A percentile compares a stretch with the other conserved stretches of the same genome.
Evolutionary conservation across 108 stramenopile species (phyloP).

Genomic region (Skeletonema menzelii): DNA sequence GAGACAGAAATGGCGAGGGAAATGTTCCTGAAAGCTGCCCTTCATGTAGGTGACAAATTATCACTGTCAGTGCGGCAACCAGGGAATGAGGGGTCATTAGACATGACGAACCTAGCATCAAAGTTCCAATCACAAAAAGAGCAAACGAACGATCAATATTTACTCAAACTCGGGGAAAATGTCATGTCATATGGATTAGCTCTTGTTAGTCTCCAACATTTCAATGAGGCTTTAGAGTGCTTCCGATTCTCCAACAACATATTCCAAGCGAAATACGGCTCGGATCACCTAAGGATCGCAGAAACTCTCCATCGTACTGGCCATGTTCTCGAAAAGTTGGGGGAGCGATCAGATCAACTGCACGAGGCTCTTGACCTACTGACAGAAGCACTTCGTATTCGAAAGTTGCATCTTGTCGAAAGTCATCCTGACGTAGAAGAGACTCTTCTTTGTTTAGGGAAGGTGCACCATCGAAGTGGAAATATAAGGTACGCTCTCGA

Average conservation of each 20-base stretch:
- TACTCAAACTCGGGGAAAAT: conserved; percentile 26
- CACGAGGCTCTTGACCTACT: conserved; percentile 44
- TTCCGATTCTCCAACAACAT: conserved; percentile 36
- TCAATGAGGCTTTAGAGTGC: conserved; percentile 40
- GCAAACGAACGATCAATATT: conserved; percentile 18
- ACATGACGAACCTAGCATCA: neutral
- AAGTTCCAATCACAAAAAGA: conserved; percentile 28
- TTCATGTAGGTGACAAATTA: conserved; percentile 12
- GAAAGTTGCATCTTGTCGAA: conserved; percentile 44
- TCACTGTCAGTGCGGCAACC: conserved; percentile 6
- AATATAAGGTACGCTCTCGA: conserved; percentile 36
- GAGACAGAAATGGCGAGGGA: conserved; percentile 25
- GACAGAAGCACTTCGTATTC: conserved; percentile 47
- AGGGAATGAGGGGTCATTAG: conserved; percentile 7
- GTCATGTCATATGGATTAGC: conserved; percentile 34
- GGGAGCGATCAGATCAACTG: neutral
- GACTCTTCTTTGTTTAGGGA: conserved; percentile 38
- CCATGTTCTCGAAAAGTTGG: conserved; percentile 27
- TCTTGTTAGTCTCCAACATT: conserved; percentile 21
- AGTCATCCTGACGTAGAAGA: conserved; percentile 49
- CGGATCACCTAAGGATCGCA: conserved; percentile 45
- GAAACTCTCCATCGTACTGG: conserved; percentile 37
- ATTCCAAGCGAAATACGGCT: conserved; percentile 37
- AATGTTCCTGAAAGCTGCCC: conserved; percentile 28
- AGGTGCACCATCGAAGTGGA: conserved; percentile 33